Percentiles rank a stretch among this genome's conserved stretches.
phyloP scores from a whole-genome alignment of 306 rosid genomes.

The Lotus japonicus region DNA sequence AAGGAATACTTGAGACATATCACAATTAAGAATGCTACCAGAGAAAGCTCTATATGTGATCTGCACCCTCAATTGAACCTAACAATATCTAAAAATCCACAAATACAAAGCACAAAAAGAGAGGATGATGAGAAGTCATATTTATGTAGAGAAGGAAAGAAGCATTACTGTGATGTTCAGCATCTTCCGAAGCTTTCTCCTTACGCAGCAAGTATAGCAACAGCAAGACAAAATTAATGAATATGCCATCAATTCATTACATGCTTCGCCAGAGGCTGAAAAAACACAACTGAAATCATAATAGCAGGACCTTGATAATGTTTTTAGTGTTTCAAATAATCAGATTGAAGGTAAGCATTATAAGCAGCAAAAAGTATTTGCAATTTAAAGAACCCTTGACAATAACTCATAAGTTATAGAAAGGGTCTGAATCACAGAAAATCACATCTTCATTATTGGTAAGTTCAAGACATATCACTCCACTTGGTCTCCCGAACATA shows the following conservation, averaged over 20 bases:
- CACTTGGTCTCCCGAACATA: neutral
- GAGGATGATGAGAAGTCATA: neutral
- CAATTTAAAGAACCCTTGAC: neutral
- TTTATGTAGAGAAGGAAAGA: constrained; percentile 2
- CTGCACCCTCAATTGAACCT: constrained; percentile 7
- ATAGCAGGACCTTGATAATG: neutral
- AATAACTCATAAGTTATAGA: neutral
- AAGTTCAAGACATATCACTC: constrained; percentile 4
- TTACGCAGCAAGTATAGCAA: constrained; percentile 87
- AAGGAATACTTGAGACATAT: neutral
- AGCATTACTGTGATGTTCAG: constrained; percentile 76
- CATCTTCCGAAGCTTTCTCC: constrained; percentile 90
- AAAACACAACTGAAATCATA: constrained; percentile 16
- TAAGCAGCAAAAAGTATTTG: neutral
- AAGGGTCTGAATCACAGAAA: constrained; percentile 2
- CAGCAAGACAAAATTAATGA: constrained; percentile 83
- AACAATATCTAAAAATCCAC: neutral
- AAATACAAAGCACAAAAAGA: neutral
- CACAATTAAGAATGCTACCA: neutral
- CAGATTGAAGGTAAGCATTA: neutral
- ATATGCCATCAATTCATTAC: constrained; percentile 95
- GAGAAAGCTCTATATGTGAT: neutral
- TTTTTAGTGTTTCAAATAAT: constrained; percentile 1
- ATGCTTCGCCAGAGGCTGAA: constrained; percentile 82
- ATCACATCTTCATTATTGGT: constrained; percentile 1